Conservation (phyloP, 1,284 basidiomycete genomes). For the Sparassis latifolia region DNA sequence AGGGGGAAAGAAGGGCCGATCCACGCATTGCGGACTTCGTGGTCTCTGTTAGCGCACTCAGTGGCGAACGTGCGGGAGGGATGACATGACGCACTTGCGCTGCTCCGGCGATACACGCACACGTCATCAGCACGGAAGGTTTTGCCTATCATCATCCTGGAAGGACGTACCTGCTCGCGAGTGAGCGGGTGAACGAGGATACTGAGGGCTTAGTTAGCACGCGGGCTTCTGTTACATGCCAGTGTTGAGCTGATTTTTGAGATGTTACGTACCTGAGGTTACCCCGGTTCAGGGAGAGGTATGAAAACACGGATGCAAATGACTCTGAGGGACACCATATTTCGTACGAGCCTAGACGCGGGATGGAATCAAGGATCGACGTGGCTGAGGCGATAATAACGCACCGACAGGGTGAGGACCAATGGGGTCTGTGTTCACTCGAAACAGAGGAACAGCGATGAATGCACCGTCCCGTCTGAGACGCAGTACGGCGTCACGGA, state of each 20-base stretch:
- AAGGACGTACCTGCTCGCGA: slow-evolving; percentile 48
- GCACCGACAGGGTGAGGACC: slow-evolving; percentile 73
- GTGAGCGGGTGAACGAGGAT: slow-evolving; percentile 69
- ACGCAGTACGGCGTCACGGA: slow-evolving; percentile 63
- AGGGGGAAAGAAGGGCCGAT: slow-evolving; percentile 63
- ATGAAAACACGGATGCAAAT: slow-evolving; percentile 66
- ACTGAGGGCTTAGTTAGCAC: slow-evolving; percentile 25
- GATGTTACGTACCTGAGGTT: slow-evolving; percentile 44
- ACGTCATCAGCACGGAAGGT: not conserved
- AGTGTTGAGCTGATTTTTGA: not conserved
- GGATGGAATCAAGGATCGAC: not conserved
- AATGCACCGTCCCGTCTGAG: slow-evolving; percentile 69
- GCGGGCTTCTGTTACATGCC: not conserved
- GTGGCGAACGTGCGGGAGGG: slow-evolving; percentile 1
- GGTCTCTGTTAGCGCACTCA: slow-evolving; percentile 37
- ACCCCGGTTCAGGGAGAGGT: slow-evolving; percentile 60
- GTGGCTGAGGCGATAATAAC: not conserved
- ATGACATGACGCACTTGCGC: slow-evolving; percentile 3
- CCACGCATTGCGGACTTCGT: slow-evolving; percentile 63
- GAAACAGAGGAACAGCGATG: slow-evolving; percentile 65
- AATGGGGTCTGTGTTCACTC: slow-evolving; percentile 60
- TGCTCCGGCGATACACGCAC: not conserved
- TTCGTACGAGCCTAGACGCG: slow-evolving; percentile 63
- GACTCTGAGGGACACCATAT: slow-evolving; percentile 72
- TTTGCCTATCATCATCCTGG: not conserved